phyloP scores from a whole-genome alignment of 305 asterid genomes.

The Ruellia speciosa region DNA sequence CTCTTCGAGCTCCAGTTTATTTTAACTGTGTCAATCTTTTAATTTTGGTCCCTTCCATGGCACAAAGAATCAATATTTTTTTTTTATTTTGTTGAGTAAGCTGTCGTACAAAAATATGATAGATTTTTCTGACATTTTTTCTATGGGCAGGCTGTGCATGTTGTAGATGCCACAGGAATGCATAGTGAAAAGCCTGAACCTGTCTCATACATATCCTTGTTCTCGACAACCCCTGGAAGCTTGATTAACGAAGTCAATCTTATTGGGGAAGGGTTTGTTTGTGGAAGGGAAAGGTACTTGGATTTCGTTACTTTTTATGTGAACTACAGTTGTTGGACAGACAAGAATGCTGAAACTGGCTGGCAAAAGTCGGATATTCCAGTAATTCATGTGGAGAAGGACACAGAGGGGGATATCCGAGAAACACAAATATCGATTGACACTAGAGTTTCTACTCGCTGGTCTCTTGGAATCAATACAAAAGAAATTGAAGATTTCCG shows the following conservation, averaged over 20 bases:
- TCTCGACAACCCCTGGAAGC: slow-evolving; percentile 82
- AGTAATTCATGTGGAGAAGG: slow-evolving; percentile 45
- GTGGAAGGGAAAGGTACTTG: slow-evolving; percentile 53
- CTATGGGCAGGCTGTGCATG: slow-evolving; percentile 69
- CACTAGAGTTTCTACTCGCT: slow-evolving; percentile 63
- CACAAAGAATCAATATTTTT: not conserved
- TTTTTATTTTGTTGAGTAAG: not conserved
- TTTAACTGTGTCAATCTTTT: not conserved
- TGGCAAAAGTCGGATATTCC: slow-evolving; percentile 76
- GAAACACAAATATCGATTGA: slow-evolving; percentile 49
- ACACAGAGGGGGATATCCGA: slow-evolving; percentile 40
- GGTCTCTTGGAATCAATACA: slow-evolving; percentile 79
- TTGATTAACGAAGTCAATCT: slow-evolving; percentile 57
- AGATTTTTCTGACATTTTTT: not conserved
- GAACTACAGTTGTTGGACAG: slow-evolving; percentile 73
- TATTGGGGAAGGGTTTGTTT: slow-evolving; percentile 70
- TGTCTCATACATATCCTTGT: slow-evolving; percentile 53
- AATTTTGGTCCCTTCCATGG: not conserved
- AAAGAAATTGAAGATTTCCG: slow-evolving; percentile 67
- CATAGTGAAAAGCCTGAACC: slow-evolving; percentile 40
- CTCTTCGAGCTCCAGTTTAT: not conserved
- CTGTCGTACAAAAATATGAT: not conserved
- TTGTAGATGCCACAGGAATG: slow-evolving; percentile 51
- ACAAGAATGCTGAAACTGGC: slow-evolving; percentile 38
- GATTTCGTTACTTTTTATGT: slow-evolving; percentile 82